Evolutionary conservation across 495 filamentous ascomycete species (phyloP).

Genomic region (Tuber borchii): DNA sequence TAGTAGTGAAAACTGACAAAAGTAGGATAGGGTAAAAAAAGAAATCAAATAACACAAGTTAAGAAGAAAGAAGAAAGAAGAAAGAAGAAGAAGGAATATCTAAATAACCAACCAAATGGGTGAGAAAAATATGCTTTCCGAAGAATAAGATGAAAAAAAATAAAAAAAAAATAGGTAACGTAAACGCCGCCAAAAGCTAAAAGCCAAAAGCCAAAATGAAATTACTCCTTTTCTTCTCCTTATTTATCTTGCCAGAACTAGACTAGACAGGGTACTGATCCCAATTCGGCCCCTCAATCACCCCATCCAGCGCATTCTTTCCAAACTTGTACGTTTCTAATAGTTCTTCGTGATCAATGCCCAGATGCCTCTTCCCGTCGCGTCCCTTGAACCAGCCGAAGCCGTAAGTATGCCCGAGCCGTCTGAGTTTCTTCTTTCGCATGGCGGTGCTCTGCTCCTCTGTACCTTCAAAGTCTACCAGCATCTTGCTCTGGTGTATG

Average conservation of each 20-base stretch:
- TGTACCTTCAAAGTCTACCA: conserved; percentile 62
- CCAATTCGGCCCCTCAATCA: neutral
- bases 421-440: conserved; percentile 53
- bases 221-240: neutral
- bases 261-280: neutral
- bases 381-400: conserved; percentile 65
- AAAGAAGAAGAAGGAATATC: neutral
- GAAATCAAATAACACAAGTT: neutral
- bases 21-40: neutral
- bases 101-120: neutral
- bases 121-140: neutral
- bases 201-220: neutral
- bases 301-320: neutral
- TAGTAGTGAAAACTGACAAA: neutral
- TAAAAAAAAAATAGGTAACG: neutral
- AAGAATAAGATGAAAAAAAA: neutral
- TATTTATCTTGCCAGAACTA: neutral
- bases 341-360: conserved; percentile 65
- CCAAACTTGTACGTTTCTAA: conserved; percentile 56
- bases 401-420: conserved; percentile 57
- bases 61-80: neutral
- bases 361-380: conserved; percentile 60
- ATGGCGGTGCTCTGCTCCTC: conserved; percentile 53
- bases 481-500: conserved; percentile 67
- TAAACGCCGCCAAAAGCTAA: neutral